Percentiles rank a stretch among this genome's conserved stretches.
Conservation (phyloP, 2,329 filamentous ascomycete genomes). For the Ophiostoma fasciatum region DNA sequence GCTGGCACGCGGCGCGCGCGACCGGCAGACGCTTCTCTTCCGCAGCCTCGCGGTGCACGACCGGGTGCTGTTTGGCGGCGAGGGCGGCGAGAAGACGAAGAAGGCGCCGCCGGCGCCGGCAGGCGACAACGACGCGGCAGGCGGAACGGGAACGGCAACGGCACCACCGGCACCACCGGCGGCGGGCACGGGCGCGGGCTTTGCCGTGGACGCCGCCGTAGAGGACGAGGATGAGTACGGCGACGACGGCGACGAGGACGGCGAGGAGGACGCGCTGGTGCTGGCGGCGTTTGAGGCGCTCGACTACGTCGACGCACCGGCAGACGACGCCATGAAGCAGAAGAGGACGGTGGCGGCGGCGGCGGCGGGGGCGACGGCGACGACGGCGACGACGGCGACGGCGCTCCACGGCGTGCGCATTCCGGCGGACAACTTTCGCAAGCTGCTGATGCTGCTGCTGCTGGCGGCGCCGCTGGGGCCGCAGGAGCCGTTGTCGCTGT, state of each 20-base stretch:
- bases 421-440: constrained; percentile 57
- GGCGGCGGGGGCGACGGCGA: constrained; percentile 51
- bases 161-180: constrained; percentile 2
- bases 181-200: constrained; percentile 20
- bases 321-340: background rate
- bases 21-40: constrained; percentile 52
- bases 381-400: constrained; percentile 27
- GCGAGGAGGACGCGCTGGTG: constrained; percentile 45
- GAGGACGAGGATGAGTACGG: constrained; percentile 37
- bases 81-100: constrained; percentile 2
- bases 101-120: constrained; percentile 8
- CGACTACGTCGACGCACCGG: constrained; percentile 36
- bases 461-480: constrained; percentile 48
- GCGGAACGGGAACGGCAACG: background rate
- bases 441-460: constrained; percentile 54
- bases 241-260: constrained; percentile 21
- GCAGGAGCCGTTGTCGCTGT: constrained; percentile 49
- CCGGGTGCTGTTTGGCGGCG: constrained; percentile 28
- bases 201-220: constrained; percentile 27
- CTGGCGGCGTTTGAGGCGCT: constrained; percentile 55
- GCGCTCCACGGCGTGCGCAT: constrained; percentile 52
- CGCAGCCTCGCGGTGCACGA: constrained; percentile 60
- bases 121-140: too few species aligned
- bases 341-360: too few species aligned
- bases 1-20: constrained; percentile 39